These are phyloP conservation scores for Lasiodiplodia gonubiensis DNA, from an alignment of 2,329 filamentous ascomycete species.

Conservation along the genomic window DNA sequence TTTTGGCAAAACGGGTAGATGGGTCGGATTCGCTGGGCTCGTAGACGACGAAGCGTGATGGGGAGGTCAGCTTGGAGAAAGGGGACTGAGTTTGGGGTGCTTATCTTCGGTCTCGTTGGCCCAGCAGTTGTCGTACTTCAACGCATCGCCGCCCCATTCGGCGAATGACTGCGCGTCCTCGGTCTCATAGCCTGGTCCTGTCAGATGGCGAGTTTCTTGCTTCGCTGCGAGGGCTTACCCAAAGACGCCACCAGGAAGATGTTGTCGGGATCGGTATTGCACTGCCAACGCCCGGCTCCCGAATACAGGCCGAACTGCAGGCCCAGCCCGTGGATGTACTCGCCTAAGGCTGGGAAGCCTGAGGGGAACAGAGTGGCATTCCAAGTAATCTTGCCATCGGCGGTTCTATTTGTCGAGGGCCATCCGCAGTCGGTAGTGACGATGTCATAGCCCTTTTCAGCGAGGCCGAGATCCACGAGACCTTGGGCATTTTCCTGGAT, in stretches of 20 bases:
- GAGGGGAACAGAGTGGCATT: constrained; percentile 58
- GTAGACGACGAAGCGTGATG: constrained; percentile 1
- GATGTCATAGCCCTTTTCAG: constrained; percentile 60
- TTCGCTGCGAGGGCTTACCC: constrained; percentile 43
- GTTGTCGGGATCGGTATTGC: constrained; percentile 40
- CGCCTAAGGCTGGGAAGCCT: constrained; percentile 55
- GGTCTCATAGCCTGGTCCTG: constrained; percentile 31
- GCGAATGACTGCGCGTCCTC: constrained; percentile 38
- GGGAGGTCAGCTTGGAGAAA: not conserved
- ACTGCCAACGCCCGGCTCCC: constrained; percentile 41
- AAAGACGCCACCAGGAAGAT: constrained; percentile 55
- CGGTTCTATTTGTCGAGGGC: constrained; percentile 49
- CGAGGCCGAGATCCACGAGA: constrained; percentile 58
- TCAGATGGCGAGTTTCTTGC: constrained; percentile 38
- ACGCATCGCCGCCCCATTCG: constrained; percentile 37
- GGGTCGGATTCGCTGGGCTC: constrained; percentile 18
- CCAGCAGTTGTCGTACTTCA: constrained; percentile 63
- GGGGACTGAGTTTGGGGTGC: not conserved
- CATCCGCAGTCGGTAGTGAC: constrained; percentile 67
- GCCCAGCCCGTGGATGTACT: constrained; percentile 56
- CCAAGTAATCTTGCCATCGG: constrained; percentile 57
- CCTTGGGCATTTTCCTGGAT: constrained; percentile 60
- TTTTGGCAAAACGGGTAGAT: constrained; percentile 25
- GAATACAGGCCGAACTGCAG: constrained; percentile 63
- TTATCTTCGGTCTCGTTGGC: constrained; percentile 40